Percentiles rank a stretch among this genome's conserved stretches.
These are phyloP conservation scores for Starmerella ratchasimensis DNA, from an alignment of 805 yeast species.

Conservation along the genomic window DNA sequence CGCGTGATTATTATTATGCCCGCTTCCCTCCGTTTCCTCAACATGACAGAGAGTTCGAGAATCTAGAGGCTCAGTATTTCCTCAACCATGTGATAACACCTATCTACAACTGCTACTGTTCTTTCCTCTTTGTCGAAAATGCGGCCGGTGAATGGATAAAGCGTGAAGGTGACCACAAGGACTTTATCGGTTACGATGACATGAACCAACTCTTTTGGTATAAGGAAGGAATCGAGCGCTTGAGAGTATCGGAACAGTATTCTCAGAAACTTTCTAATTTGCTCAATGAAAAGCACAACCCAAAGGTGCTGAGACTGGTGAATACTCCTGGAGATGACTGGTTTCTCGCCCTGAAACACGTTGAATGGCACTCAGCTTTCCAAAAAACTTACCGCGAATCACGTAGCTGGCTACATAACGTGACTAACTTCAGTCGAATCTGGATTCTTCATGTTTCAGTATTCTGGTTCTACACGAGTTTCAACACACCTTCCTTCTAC, in stretches of 20 bases:
- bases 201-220: constrained; percentile 83
- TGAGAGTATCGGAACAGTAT: constrained; percentile 36
- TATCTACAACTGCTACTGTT: constrained; percentile 45
- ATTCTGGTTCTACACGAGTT: constrained; percentile 65
- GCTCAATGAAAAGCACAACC: constrained; percentile 22
- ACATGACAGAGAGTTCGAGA: neutral
- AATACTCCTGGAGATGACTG: constrained; percentile 39
- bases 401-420: constrained; percentile 63
- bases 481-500: constrained; percentile 55
- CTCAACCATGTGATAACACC: constrained; percentile 66
- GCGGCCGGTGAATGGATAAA: constrained; percentile 34
- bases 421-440: constrained; percentile 61
- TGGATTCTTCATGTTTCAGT: constrained; percentile 65
- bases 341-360: constrained; percentile 38
- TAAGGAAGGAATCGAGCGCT: constrained; percentile 47
- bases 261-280: constrained; percentile 33
- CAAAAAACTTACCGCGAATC: constrained; percentile 62
- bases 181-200: constrained; percentile 76
- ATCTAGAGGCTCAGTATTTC: constrained; percentile 11
- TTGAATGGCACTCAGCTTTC: constrained; percentile 55
- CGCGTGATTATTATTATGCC: constrained; percentile 41
- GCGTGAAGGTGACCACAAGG: constrained; percentile 49
- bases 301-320: neutral
- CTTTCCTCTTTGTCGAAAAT: constrained; percentile 35
- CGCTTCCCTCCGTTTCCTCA: constrained; percentile 1